A percentile compares a stretch with the other conserved stretches of the same genome.
These are phyloP conservation scores for Strobilomyces echinocephalus DNA, from an alignment of 768 basidiomycete species.

Conservation along the genomic window DNA sequence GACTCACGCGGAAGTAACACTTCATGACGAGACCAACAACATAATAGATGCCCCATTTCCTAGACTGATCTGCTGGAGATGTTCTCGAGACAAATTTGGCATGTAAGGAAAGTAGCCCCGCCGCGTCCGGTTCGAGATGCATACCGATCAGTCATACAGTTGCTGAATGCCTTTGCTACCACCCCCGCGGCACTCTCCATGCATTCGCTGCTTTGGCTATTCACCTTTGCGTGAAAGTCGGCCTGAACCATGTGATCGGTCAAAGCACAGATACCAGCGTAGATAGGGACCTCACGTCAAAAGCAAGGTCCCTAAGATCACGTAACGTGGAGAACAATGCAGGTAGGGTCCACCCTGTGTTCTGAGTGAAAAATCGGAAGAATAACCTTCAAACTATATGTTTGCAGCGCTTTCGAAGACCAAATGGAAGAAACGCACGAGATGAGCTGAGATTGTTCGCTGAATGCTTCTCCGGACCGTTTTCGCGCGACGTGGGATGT, in stretches of 20 bases:
- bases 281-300: constrained; percentile 53
- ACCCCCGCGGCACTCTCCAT: constrained; percentile 86
- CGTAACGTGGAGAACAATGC: constrained; percentile 76
- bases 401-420: not conserved
- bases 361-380: constrained; percentile 72
- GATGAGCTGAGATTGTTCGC: constrained; percentile 70
- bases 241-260: constrained; percentile 38
- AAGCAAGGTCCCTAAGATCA: constrained; percentile 80
- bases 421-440: constrained; percentile 48
- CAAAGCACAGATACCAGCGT: not conserved
- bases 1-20: constrained; percentile 84
- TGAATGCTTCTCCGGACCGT: constrained; percentile 69
- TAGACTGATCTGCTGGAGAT: constrained; percentile 65
- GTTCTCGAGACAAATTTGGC: constrained; percentile 35
- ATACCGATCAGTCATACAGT: constrained; percentile 81
- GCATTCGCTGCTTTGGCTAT: constrained; percentile 53
- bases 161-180: constrained; percentile 85
- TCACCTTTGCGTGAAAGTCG: constrained; percentile 54
- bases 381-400: constrained; percentile 48
- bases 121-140: constrained; percentile 5
- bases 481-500: constrained; percentile 67
- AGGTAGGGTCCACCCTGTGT: constrained; percentile 83
- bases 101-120: not conserved
- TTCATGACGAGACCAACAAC: constrained; percentile 89
- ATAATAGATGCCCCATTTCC: constrained; percentile 92